Conservation (phyloP, 768 basidiomycete genomes). For the Boletellus emodensis region DNA sequence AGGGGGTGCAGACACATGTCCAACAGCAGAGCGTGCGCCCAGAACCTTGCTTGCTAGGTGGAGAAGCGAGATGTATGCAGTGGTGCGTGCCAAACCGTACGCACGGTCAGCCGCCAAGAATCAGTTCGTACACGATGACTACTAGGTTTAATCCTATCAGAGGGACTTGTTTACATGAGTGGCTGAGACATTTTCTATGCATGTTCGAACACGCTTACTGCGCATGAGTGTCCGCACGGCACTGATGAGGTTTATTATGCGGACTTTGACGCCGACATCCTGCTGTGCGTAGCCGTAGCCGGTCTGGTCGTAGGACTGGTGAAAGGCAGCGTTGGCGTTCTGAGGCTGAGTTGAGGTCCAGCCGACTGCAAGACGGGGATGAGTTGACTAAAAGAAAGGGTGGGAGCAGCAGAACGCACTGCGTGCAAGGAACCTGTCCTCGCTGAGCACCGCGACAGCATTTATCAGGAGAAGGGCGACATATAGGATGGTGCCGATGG, state of each 20-base stretch:
- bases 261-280: slow-evolving; percentile 75
- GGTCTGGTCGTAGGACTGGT: slow-evolving; percentile 65
- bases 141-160: slow-evolving; percentile 83
- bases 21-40: slow-evolving; percentile 2
- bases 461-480: slow-evolving; percentile 86
- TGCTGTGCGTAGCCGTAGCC: slow-evolving; percentile 51
- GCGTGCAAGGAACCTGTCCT: slow-evolving; percentile 91
- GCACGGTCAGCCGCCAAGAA: slow-evolving; percentile 49
- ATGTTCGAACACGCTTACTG: slow-evolving; percentile 57
- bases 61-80: slow-evolving; percentile 15
- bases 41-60: slow-evolving; percentile 10
- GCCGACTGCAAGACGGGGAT: slow-evolving; percentile 56
- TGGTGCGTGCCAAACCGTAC: slow-evolving; percentile 10
- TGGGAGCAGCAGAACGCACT: slow-evolving; percentile 49
- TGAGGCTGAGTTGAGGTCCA: slow-evolving; percentile 75
- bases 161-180: slow-evolving; percentile 61
- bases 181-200: slow-evolving; percentile 8
- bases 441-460: slow-evolving; percentile 91
- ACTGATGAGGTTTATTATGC: slow-evolving; percentile 87
- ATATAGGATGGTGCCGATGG: slow-evolving; percentile 76
- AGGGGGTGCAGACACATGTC: slow-evolving; percentile 15
- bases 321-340: slow-evolving; percentile 51
- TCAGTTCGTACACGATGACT: slow-evolving; percentile 82
- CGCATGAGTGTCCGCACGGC: slow-evolving; percentile 97
- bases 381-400: slow-evolving; percentile 13